These are phyloP conservation scores for Beauveria sp. DNA, from an alignment of 2,329 filamentous ascomycete genomes.

Conservation along the genomic window DNA sequence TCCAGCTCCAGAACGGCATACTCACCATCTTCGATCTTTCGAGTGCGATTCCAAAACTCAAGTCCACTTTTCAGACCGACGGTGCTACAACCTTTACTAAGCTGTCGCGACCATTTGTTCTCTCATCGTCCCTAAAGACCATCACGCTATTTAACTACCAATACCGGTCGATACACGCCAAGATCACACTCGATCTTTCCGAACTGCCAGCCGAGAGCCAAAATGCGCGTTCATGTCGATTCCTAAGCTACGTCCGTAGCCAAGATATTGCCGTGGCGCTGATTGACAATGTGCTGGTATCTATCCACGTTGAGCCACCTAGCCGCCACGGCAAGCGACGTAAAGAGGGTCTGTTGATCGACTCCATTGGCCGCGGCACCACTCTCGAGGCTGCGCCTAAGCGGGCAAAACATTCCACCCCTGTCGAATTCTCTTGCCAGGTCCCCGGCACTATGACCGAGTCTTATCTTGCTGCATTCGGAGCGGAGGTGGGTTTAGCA, in stretches of 20 bases:
- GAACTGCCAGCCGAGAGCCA: slow-evolving; percentile 30
- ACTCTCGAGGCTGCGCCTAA: slow-evolving; percentile 30
- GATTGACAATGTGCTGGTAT: slow-evolving; percentile 55
- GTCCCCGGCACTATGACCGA: slow-evolving; percentile 44
- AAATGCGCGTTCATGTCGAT: slow-evolving; percentile 29
- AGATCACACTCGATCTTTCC: slow-evolving; percentile 36
- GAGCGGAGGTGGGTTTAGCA: slow-evolving; percentile 36
- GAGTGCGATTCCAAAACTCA: slow-evolving; percentile 52
- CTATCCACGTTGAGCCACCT: slow-evolving; percentile 60
- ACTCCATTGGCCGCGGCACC: slow-evolving; percentile 63
- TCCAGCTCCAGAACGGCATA: slow-evolving; percentile 46
- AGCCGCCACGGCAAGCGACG: slow-evolving; percentile 47
- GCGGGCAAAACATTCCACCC: slow-evolving; percentile 23
- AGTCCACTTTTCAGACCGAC: slow-evolving; percentile 44
- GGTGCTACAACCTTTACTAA: slow-evolving; percentile 55
- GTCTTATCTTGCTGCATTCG: slow-evolving; percentile 39
- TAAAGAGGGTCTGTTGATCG: slow-evolving; percentile 58
- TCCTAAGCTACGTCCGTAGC: slow-evolving; percentile 57
- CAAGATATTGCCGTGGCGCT: slow-evolving; percentile 60
- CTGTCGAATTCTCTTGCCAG: slow-evolving; percentile 26
- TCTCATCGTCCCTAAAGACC: slow-evolving; percentile 49
- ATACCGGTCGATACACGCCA: slow-evolving; percentile 54
- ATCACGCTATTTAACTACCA: slow-evolving; percentile 62
- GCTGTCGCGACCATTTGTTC: slow-evolving; percentile 57
- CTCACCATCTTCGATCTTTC: slow-evolving; percentile 59